A percentile compares a stretch with the other conserved stretches of the same genome.
Evolutionary conservation across 73 alveolate species (phyloP).

Genomic region (Paramecium bursaria): DNA sequence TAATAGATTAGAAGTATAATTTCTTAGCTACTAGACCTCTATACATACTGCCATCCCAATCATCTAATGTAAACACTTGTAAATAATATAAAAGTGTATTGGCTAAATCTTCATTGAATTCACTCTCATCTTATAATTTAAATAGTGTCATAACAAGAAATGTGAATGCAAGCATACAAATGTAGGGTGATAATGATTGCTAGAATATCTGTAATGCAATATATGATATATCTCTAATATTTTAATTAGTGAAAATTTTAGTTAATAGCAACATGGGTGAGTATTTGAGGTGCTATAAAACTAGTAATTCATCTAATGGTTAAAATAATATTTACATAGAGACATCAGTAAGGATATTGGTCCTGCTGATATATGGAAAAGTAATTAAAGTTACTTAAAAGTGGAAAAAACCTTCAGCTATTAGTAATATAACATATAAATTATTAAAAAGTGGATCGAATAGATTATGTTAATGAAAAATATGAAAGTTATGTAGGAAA

Average conservation of each 20-base stretch:
- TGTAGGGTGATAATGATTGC: conserved; percentile 35
- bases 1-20: neutral
- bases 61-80: conserved; percentile 37
- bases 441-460: neutral
- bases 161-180: conserved; percentile 1
- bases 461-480: neutral
- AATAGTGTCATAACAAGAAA: neutral
- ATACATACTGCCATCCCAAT: conserved; percentile 55
- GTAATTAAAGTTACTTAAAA: neutral
- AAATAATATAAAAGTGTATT: conserved; percentile 2
- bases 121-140: neutral
- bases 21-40: conserved; percentile 19
- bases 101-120: neutral
- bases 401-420: neutral
- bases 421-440: neutral
- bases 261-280: conserved; percentile 14
- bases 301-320: neutral
- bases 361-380: conserved; percentile 29
- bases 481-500: neutral
- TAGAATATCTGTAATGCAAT: conserved; percentile 7
- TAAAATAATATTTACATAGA: too few relatives aligned
- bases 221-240: conserved; percentile 42
- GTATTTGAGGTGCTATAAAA: neutral
- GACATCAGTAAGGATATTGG: neutral
- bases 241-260: conserved; percentile 21